A percentile compares a stretch with the other conserved stretches of the same genome.
These are phyloP conservation scores for Hemileia vastatrix DNA, from an alignment of 1,284 basidiomycete genomes.

Conservation along the genomic window DNA sequence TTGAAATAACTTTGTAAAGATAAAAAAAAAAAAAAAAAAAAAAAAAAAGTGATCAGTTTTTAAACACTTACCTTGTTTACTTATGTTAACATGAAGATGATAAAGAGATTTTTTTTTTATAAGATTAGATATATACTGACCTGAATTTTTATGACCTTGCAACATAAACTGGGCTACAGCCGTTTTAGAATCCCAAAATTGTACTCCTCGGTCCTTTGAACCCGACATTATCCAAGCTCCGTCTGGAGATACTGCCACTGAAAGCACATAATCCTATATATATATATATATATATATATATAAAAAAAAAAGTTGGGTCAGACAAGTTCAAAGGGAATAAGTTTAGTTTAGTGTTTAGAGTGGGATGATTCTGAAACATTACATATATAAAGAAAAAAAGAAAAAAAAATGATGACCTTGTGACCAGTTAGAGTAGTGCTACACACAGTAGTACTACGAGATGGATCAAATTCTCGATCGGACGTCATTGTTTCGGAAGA, in stretches of 20 bases:
- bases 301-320: background rate
- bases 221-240: conserved; percentile 80
- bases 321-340: background rate
- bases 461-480: conserved; percentile 28
- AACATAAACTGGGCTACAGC: conserved; percentile 70
- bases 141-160: conserved; percentile 80
- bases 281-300: background rate
- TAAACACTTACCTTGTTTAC: too few species aligned
- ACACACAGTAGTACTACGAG: conserved; percentile 50
- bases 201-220: conserved; percentile 78
- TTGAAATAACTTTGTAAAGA: conserved; percentile 63
- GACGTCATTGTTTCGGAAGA: conserved; percentile 31
- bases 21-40: conserved; percentile 18
- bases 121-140: conserved; percentile 44
- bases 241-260: conserved; percentile 70
- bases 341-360: background rate
- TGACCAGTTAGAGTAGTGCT: conserved; percentile 72
- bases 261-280: conserved; percentile 62
- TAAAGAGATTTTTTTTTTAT: conserved; percentile 9
- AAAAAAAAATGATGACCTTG: conserved; percentile 53
- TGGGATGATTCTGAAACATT: background rate
- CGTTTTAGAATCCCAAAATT: conserved; percentile 72
- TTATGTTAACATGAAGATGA: background rate
- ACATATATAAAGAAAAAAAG: background rate
- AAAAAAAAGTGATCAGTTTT: conserved; percentile 21